Conservation (phyloP, 371 early-diverging fungal genomes). For the Saksenaea oblongispora region DNA sequence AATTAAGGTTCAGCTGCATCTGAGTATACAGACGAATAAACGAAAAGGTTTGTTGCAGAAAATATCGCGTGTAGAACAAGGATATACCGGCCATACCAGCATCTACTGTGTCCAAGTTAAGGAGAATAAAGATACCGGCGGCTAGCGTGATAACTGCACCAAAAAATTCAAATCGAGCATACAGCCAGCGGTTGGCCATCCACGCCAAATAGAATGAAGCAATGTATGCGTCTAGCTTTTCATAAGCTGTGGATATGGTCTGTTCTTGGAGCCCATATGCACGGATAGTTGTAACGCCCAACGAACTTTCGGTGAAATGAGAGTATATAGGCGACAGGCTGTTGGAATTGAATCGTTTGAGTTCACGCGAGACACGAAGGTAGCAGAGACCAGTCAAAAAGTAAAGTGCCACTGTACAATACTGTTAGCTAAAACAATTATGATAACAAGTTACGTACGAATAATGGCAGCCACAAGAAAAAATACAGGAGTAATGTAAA, state of each 20-base stretch:
- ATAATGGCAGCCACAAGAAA: conserved; percentile 30
- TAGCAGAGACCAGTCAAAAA: conserved; percentile 59
- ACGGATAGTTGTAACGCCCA: conserved; percentile 66
- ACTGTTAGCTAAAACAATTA: background rate
- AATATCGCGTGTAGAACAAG: conserved; percentile 76
- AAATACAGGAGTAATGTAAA: conserved; percentile 62
- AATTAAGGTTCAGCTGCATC: conserved; percentile 81
- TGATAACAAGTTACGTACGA: background rate
- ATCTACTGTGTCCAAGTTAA: conserved; percentile 56
- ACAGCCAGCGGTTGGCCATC: conserved; percentile 88
- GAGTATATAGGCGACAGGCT: conserved; percentile 75
- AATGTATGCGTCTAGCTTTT: conserved; percentile 62
- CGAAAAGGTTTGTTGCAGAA: conserved; percentile 50
- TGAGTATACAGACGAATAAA: conserved; percentile 64
- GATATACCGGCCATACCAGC: conserved; percentile 86
- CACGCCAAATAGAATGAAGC: conserved; percentile 80
- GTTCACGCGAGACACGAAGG: conserved; percentile 71
- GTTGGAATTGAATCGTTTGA: conserved; percentile 81
- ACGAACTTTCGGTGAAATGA: conserved; percentile 72
- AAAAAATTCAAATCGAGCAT: conserved; percentile 68
- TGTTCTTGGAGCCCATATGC: conserved; percentile 70
- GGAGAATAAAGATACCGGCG: conserved; percentile 63
- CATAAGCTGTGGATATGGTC: conserved; percentile 58
- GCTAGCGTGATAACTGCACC: conserved; percentile 70
- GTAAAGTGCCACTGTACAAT: conserved; percentile 19